Base-by-base conservation (phyloP, 371 early-diverging fungal species). In the Mucor lusitanicus region DNA sequence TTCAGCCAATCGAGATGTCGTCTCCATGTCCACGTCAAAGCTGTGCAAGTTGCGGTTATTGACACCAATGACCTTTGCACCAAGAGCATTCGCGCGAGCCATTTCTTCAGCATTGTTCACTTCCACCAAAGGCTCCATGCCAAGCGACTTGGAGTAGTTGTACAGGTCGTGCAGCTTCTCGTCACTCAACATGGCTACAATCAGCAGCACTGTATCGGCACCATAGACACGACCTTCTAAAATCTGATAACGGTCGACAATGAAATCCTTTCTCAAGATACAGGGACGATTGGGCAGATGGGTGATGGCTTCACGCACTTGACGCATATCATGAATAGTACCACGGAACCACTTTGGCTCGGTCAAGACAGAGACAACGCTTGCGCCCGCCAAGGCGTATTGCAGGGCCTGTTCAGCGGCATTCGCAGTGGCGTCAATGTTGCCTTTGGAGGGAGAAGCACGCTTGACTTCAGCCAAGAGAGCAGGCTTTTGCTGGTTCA, bases 301-400 rank as follows among this genome's bases (percentile, higher is more conserved):
- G 40, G 80, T 80, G 3, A 98, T 59, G 3, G 90, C 91, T 35
- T 77, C 80, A 15, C 97, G 90, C 17, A 91, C 96, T 46, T 90
- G 88, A 30, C 90, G 90, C 90, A 99, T 84, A 68, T 99, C 98
- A 61, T 91, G 89, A 32, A 98, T 71, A 15, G 87, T 81, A 37
- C 99, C 99, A 77, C 95, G 94, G 87, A 99, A 99, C 97, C 97
- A 99, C 55, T 87, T 94, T 40, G 97, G 95, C 80, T 99, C 99
- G 0, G 99, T 99, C 79, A 99, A 78, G 7, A 99, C 98, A 28
- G 96, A 95, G 67, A 99, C 96, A 3, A 90, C 95, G 17, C 94
- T 85, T 0, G 97, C 98, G 28, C 97, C 96, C 1, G 92, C 95
- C 12, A 82, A 78, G 0, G 97, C 95, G 67, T 99, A 99, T 37